These are phyloP conservation scores for Lactarius evosmus DNA, from an alignment of 768 basidiomycete species.

Conservation along the genomic window DNA sequence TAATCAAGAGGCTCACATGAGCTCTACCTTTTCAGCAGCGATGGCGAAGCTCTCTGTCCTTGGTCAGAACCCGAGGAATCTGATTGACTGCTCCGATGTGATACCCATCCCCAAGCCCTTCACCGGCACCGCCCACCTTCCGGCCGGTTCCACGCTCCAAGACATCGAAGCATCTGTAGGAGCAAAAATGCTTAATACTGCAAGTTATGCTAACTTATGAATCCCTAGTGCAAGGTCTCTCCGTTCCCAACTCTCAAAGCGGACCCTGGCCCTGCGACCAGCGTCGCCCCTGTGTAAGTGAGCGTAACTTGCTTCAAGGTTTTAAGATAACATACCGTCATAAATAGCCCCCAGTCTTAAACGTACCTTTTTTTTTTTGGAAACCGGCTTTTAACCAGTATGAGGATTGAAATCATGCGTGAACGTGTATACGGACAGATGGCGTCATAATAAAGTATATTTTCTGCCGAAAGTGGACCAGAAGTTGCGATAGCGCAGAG, in stretches of 20 bases:
- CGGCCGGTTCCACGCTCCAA: constrained; percentile 5
- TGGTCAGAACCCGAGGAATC: constrained; percentile 29
- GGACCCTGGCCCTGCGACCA: constrained; percentile 11
- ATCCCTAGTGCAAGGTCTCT: background rate
- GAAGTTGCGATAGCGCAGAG: background rate
- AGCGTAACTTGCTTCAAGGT: background rate
- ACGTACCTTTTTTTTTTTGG: background rate
- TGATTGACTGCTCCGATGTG: constrained; percentile 29
- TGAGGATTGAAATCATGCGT: background rate
- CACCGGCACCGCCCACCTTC: constrained; percentile 2
- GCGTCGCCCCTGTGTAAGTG: constrained; percentile 19
- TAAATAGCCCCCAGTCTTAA: background rate
- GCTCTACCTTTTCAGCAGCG: constrained; percentile 31
- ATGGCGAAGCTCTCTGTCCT: constrained; percentile 35
- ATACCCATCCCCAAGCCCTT: constrained; percentile 16
- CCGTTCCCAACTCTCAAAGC: constrained; percentile 10
- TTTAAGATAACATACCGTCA: background rate
- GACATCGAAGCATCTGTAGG: constrained; percentile 16
- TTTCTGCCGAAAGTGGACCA: background rate
- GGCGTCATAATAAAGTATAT: background rate
- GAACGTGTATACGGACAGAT: background rate
- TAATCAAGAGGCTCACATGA: constrained; percentile 33
- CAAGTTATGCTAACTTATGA: background rate
- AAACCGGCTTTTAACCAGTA: background rate
- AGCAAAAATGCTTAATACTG: background rate